Conservation (phyloP, 1,284 basidiomycete species). For the Trametes sp. region DNA sequence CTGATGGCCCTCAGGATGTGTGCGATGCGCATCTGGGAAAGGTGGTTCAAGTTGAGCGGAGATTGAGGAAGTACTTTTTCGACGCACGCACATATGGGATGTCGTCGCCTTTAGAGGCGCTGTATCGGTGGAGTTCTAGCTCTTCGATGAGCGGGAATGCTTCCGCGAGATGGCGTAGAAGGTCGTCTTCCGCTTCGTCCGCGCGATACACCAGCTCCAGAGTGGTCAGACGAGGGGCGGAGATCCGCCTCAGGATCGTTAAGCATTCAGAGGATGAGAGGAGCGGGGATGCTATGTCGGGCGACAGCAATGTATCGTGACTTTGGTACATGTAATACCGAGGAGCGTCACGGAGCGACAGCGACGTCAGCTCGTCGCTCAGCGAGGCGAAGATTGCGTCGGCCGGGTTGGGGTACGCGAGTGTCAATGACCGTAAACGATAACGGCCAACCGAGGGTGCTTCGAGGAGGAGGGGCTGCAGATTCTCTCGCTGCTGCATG, state of each 20-base stretch:
- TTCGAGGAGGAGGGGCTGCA: background rate
- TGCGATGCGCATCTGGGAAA: too few species aligned
- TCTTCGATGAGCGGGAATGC: too few species aligned
- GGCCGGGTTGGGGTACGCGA: conserved; percentile 11
- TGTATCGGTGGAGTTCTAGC: too few species aligned
- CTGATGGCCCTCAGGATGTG: too few species aligned
- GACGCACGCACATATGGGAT: too few species aligned
- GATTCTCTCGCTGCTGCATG: background rate
- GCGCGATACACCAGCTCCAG: too few species aligned
- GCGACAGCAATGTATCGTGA: background rate
- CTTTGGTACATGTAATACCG: background rate
- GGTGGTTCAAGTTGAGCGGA: too few species aligned
- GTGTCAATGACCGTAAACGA: background rate
- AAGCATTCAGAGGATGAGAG: background rate
- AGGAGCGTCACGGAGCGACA: conserved; percentile 4
- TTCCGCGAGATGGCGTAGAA: too few species aligned
- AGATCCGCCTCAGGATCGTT: background rate
- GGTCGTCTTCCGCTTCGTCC: too few species aligned
- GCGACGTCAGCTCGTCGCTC: background rate
- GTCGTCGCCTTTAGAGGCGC: too few species aligned
- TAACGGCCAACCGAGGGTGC: too few species aligned
- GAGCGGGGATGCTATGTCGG: background rate
- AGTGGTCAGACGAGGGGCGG: background rate
- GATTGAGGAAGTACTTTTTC: too few species aligned
- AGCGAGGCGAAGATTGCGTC: conserved; percentile 3